Percentiles rank a stretch among this genome's conserved stretches.
These are phyloP conservation scores for Neonectria coccinea DNA, from an alignment of 2,329 filamentous ascomycete genomes.

Conservation along the genomic window DNA sequence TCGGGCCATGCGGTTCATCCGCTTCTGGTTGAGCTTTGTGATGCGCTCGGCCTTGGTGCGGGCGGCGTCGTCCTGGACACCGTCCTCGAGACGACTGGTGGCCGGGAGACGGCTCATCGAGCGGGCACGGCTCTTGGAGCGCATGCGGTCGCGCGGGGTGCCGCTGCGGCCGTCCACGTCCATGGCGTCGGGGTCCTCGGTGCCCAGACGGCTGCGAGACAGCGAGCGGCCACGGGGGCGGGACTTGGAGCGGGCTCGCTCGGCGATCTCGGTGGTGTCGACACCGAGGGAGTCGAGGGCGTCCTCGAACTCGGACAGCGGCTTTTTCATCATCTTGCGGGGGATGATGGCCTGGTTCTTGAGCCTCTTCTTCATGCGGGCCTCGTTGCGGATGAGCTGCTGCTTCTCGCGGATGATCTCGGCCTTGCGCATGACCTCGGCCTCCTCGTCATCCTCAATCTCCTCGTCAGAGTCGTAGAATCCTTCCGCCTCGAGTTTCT, in stretches of 20 bases:
- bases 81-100: constrained; percentile 78
- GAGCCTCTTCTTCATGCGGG: constrained; percentile 93
- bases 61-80: constrained; percentile 75
- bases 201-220: constrained; percentile 71
- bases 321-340: constrained; percentile 82
- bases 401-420: constrained; percentile 96
- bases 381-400: constrained; percentile 90
- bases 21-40: constrained; percentile 92
- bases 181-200: constrained; percentile 79
- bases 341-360: constrained; percentile 98
- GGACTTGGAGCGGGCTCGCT: constrained; percentile 76
- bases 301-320: constrained; percentile 86
- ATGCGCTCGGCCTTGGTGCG: constrained; percentile 86
- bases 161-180: constrained; percentile 69
- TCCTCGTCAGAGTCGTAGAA: constrained; percentile 90
- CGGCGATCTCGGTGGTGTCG: constrained; percentile 80
- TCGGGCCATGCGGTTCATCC: constrained; percentile 98
- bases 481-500: constrained; percentile 88
- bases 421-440: constrained; percentile 89
- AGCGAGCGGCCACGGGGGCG: constrained; percentile 77
- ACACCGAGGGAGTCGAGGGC: constrained; percentile 87
- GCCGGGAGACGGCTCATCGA: constrained; percentile 71
- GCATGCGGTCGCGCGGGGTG: constrained; percentile 66
- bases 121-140: constrained; percentile 78
- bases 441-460: constrained; percentile 88